Evolutionary conservation across 1,284 basidiomycete genomes (phyloP), one percentile per base, ranked within the genome.

Genomic region (Ceratobasidium sp.): DNA sequence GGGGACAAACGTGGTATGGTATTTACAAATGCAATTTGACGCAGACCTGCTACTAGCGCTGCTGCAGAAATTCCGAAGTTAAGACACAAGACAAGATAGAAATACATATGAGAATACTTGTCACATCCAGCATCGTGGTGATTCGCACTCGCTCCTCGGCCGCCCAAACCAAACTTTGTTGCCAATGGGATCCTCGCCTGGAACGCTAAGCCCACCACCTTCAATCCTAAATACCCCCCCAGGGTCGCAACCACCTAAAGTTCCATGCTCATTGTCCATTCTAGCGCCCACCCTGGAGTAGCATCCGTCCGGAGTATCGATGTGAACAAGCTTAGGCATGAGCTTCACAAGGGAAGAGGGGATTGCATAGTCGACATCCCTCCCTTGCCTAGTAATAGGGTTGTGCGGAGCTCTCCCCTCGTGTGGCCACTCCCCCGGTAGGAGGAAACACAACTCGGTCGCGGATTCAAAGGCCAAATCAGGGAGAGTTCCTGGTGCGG

Each of bases 341-440:
- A 66, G 25, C 50, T 66, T 56, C 19, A 56, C 33, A 21, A 66
- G 36, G 25, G 50, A 50, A 25, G 29, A 11, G 6, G 62, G 62
- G n/a, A 66, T 23, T n/a, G 21, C 27, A 19, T 54, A 56, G 29
- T 66, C 52, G n/a, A 16, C 16, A 13, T 66, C 62, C 21, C 25
- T 50, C 6, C 47, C 47, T 11, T 14, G n/a, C 21, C 14, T 50
- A 7, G 3, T 50, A 27, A 50, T 50, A 6, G 29, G 39, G 30
- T 39, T 25, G 33, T 36, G 33, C 3, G 25, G 39, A n/a, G 21
- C n/a, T 14, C 25, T 49, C 13, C 27, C 25, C 3, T 66, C 52
- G 11, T 66, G 62, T 23, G 50, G 62, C 62, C 62, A 66, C 19
- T 36, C 52, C n/a, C 62, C 52, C 23, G 62, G 62, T n/a, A 47